Conservation (phyloP, 2,329 filamentous ascomycete genomes). For the Teratosphaeria pseudoeucalypti region DNA sequence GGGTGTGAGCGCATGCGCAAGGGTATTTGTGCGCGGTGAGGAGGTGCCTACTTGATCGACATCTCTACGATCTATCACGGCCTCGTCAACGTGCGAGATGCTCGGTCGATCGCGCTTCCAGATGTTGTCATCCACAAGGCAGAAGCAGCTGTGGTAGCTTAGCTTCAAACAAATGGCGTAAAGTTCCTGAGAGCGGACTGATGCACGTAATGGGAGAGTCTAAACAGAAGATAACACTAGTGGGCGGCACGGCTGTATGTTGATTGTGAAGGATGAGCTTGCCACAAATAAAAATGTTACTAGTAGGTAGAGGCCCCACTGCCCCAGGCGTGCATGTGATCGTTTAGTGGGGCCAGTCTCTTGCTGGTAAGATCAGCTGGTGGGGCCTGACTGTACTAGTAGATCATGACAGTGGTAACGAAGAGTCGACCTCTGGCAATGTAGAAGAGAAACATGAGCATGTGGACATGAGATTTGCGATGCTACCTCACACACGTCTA, state of each 20-base stretch:
- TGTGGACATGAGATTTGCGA: background rate
- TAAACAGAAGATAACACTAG: background rate
- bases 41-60: slow-evolving; percentile 10
- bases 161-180: background rate
- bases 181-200: background rate
- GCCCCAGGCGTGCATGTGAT: background rate
- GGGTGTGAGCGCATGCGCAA: slow-evolving; percentile 10
- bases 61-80: slow-evolving; percentile 1
- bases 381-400: background rate
- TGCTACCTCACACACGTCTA: background rate
- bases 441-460: too few relatives aligned
- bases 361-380: background rate
- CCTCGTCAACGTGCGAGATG: background rate
- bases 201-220: background rate
- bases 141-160: background rate
- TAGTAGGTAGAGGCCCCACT: background rate
- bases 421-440: too few relatives aligned
- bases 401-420: too few relatives aligned
- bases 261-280: background rate
- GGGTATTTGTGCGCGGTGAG: background rate
- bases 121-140: background rate
- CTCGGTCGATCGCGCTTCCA: background rate
- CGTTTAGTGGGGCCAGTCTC: background rate
- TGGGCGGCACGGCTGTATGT: background rate
- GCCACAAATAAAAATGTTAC: background rate